These are phyloP conservation scores for Trichophyton equinum DNA, from an alignment of 2,329 filamentous ascomycete genomes.

Conservation along the genomic window DNA sequence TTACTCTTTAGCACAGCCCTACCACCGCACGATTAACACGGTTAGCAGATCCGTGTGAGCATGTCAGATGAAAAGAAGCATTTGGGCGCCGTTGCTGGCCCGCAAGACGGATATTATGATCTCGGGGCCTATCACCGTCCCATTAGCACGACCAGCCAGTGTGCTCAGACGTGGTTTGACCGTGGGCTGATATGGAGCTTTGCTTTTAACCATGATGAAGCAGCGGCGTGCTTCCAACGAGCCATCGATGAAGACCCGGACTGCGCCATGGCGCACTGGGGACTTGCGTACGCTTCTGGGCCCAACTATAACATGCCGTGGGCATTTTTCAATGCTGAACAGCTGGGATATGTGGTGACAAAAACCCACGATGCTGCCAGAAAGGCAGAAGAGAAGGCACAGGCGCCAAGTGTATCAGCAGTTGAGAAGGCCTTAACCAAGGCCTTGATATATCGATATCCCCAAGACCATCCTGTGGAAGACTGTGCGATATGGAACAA, in stretches of 20 bases:
- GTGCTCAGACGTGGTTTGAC: slow-evolving; percentile 56
- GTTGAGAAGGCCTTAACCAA: slow-evolving; percentile 52
- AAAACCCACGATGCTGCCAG: slow-evolving; percentile 36
- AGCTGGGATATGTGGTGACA: slow-evolving; percentile 41
- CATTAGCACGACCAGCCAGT: slow-evolving; percentile 41
- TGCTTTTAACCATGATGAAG: slow-evolving; percentile 65
- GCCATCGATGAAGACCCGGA: slow-evolving; percentile 27
- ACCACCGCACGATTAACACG: background rate
- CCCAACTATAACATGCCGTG: slow-evolving; percentile 68
- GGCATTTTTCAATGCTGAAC: slow-evolving; percentile 51
- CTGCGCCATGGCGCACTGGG: slow-evolving; percentile 37
- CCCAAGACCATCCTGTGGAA: slow-evolving; percentile 36
- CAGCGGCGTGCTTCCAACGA: slow-evolving; percentile 37
- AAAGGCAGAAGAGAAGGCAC: slow-evolving; percentile 33
- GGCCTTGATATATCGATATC: slow-evolving; percentile 52
- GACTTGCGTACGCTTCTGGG: slow-evolving; percentile 49
- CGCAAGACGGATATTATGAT: slow-evolving; percentile 29
- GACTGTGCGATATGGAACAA: slow-evolving; percentile 46
- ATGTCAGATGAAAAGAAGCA: background rate
- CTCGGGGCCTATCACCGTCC: slow-evolving; percentile 47
- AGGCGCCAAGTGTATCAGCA: slow-evolving; percentile 22
- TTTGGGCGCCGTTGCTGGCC: background rate
- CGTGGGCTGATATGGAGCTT: slow-evolving; percentile 62
- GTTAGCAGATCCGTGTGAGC: background rate
- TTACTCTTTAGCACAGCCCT: too few relatives aligned